Evolutionary conservation across 768 basidiomycete genomes (phyloP), one percentile per base, ranked within the genome.

Genomic region (Exidia glandulosa): DNA sequence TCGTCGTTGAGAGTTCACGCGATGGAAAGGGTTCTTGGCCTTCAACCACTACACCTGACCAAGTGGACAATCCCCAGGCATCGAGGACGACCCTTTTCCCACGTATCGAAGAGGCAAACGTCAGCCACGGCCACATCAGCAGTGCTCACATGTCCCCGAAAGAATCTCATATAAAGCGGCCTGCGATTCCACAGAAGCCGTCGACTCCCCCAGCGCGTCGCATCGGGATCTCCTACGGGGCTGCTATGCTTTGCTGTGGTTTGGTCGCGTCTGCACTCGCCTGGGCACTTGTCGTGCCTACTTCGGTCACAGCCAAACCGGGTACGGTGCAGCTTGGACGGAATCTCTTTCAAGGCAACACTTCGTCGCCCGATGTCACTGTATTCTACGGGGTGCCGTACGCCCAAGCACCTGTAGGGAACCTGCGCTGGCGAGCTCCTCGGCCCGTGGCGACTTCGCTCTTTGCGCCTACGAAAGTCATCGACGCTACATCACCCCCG

Each of bases 331-430:
- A 84, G 63, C 75, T 81, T 14, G 83, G 82, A 16, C 85, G 87
- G 60, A 81, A 80, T 1, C 76, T 72, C 58, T 86, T 84, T 63
- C 71, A 73, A 3, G 84, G 84, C 2, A 83, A 82, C 61, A 70
- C 71, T 9, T 76, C 78, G 1, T 79, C 72, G 62, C 75, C 79
- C 0, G 77, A 83, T 62, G 76, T 78, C 12, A 79, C 82, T 16
- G 80, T 81, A 0, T 86, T 79, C 66, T 72, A 86, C 9, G 73
- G 74, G 3, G 56, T 75, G 14, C 74, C 73, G 2, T 75, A 73
- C 54, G 74, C 74, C 7, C 71, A 73, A 58, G 72, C 74, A 16
- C 73, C 73, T 3, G 32, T 74, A 31, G 72, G 69, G 13, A 64
- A 68, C 10, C 65, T 58, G 14, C 67, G 74, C 4, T 75, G 71